These are phyloP conservation scores for Maudiozyma pseudohumilis DNA, from an alignment of 805 yeast genomes.

Conservation along the genomic window DNA sequence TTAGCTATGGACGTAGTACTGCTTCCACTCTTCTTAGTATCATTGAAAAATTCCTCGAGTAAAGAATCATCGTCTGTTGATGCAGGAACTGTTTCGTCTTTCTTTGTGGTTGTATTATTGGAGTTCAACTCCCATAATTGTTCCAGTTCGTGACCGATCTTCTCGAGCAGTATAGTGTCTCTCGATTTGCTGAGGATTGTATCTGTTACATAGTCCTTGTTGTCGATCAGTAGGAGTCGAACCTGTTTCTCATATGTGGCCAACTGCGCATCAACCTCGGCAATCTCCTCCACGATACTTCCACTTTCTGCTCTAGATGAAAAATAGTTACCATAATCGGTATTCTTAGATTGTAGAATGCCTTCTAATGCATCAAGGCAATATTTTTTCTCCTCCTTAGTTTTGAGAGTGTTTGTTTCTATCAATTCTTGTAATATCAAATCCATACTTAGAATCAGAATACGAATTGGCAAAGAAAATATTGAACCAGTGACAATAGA, in stretches of 20 bases:
- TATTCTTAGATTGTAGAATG: conserved; percentile 40
- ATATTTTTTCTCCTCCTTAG: conserved; percentile 12
- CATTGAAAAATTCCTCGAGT: no score
- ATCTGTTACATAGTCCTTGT: conserved; percentile 34
- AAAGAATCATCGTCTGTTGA: neutral
- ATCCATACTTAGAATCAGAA: conserved; percentile 4
- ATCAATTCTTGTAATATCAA: conserved; percentile 3
- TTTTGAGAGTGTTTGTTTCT: neutral
- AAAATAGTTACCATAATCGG: conserved; percentile 35
- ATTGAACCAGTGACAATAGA: no score
- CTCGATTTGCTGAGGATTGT: conserved; percentile 30
- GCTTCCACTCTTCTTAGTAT: no score
- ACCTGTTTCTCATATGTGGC: conserved; percentile 39
- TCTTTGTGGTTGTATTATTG: neutral
- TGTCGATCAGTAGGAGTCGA: conserved; percentile 29
- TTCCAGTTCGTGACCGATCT: conserved; percentile 17
- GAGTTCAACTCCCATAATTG: conserved; percentile 25
- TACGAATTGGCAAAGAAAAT: no score
- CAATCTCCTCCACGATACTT: conserved; percentile 52
- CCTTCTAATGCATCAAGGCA: conserved; percentile 29
- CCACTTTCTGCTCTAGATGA: conserved; percentile 32
- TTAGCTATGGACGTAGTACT: conserved; percentile 5
- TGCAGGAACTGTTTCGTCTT: neutral
- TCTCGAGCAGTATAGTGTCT: conserved; percentile 9
- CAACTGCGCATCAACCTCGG: conserved; percentile 56